Conservation (phyloP, 2,329 filamentous ascomycete genomes). For the Venturia pyrina region DNA sequence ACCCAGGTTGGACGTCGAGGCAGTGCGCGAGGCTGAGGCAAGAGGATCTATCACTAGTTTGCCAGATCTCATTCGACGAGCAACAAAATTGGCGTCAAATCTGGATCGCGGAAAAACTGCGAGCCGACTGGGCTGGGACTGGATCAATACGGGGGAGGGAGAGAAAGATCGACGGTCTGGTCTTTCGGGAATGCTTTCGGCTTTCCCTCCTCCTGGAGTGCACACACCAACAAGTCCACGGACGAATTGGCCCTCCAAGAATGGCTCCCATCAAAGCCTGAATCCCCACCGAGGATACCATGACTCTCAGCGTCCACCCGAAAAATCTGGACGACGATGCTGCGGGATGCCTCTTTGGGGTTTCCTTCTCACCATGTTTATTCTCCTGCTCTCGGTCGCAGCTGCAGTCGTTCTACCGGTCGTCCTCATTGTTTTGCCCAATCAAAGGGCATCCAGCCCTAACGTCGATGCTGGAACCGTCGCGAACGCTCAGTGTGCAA, state of each 20-base stretch:
- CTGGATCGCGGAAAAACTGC: slow-evolving; percentile 71
- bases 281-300: neutral
- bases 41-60: slow-evolving; percentile 86
- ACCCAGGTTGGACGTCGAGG: slow-evolving; percentile 70
- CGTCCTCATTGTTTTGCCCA: slow-evolving; percentile 50
- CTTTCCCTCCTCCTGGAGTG: slow-evolving; percentile 50
- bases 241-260: slow-evolving; percentile 16
- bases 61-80: slow-evolving; percentile 79
- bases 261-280: neutral
- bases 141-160: slow-evolving; percentile 25
- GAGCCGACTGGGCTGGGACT: slow-evolving; percentile 45
- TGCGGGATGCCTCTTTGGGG: slow-evolving; percentile 78
- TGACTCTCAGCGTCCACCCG: neutral
- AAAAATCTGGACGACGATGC: slow-evolving; percentile 16
- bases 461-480: slow-evolving; percentile 20
- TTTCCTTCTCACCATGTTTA: slow-evolving; percentile 56
- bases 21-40: slow-evolving; percentile 68
- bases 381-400: slow-evolving; percentile 62
- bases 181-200: slow-evolving; percentile 52
- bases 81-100: slow-evolving; percentile 76
- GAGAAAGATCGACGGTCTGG: slow-evolving; percentile 27
- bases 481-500: slow-evolving; percentile 45
- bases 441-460: slow-evolving; percentile 27
- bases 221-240: slow-evolving; percentile 32
- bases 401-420: slow-evolving; percentile 75